Base-by-base conservation (phyloP, 805 yeast species). In the Yarrowia phangngaensis region DNA sequence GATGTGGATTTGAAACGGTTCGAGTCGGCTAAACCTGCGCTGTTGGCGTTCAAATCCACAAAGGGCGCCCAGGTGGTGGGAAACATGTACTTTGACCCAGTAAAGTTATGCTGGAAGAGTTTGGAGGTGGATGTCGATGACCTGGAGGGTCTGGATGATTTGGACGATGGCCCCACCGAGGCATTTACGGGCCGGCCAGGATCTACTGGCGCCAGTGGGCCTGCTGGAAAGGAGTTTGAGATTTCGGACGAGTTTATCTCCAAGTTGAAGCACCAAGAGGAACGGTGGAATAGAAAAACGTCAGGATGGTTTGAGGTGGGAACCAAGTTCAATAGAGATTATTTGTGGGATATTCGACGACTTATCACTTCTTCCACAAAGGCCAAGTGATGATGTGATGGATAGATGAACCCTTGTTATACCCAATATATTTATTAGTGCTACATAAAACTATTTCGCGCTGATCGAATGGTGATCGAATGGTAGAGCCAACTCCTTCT, bases 11-110 rank as follows among this genome's bases (percentile, higher is more conserved):
- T 78, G 38, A 56, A 69, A 24, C 67, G 71, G 30, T 80, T 80
- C 59, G 82, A 80, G 29, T 35, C 53, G 2, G 52, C 52, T 51
- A 53, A 54, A 40, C 64, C 68, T 5, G 69, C 64, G 9, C 60
- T 66, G 13, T 60, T 64, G 30, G 65, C 70, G 2, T 56, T 63
- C 34, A 33, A 32, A 20, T 23, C 30, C 9, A 31, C 50, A 7
- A 32, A 23, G 23, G 68, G 70, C n/a, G 56, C 63, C n/a, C 76
- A 73, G 48, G 60, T 68, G 14, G 70, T 73, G 6, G 75, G 75
- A 2, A 71, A 74, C 54, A 80, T 80, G 86, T 66, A 71, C 20
- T 80, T 76, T 59, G 84, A 80, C 58, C 70, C 75, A 8, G 74
- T 72, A 20, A 72, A 73, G 28, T 60, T 78, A 60, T 60, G 76